phyloP scores from a whole-genome alignment of 192 early-diverging fungal species.

The Rhizoclosmatium sp. region DNA sequence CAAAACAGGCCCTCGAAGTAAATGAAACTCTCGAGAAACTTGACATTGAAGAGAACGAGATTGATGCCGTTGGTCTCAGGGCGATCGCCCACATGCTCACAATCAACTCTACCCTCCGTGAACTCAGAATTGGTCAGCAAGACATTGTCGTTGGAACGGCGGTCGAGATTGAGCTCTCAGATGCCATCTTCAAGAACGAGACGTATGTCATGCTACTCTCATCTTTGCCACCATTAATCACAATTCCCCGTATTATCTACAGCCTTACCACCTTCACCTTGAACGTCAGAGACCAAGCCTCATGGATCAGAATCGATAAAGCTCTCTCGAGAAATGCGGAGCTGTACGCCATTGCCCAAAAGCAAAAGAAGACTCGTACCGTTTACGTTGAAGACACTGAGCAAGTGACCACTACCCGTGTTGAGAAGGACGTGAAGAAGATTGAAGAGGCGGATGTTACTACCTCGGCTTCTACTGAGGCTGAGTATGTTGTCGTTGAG shows the following conservation, averaged over 20 bases:
- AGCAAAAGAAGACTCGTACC: background rate
- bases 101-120: constrained; percentile 47
- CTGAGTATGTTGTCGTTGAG: background rate
- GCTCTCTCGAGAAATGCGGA: background rate
- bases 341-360: background rate
- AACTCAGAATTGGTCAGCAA: constrained; percentile 49
- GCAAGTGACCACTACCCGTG: constrained; percentile 8
- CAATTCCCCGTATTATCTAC: background rate
- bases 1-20: constrained; percentile 23
- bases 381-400: constrained; percentile 17
- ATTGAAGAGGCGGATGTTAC: background rate
- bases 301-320: background rate
- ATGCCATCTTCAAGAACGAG: constrained; percentile 50
- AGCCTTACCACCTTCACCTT: background rate
- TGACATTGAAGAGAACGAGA: constrained; percentile 50
- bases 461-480: background rate
- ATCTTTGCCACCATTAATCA: background rate
- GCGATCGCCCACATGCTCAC: constrained; percentile 48
- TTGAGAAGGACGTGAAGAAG: background rate
- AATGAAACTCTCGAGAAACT: constrained; percentile 49
- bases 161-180: constrained; percentile 45
- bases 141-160: constrained; percentile 41
- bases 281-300: background rate
- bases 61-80: constrained; percentile 49
- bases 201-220: constrained; percentile 15